These are phyloP conservation scores for Hypoxylon intermedium DNA, from an alignment of 495 filamentous ascomycete species.

Conservation along the genomic window DNA sequence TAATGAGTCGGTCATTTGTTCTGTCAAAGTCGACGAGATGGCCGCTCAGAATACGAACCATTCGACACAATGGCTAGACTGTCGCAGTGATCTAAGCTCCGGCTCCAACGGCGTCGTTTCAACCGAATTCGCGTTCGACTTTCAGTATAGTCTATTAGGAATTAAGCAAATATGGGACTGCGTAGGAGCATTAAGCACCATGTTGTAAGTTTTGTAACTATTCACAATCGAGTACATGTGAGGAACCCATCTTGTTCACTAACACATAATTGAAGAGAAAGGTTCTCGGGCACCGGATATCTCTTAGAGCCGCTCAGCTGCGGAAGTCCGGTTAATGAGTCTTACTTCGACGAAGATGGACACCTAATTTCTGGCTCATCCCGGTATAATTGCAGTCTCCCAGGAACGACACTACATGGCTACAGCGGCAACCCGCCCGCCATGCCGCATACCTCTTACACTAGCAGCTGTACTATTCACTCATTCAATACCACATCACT, in stretches of 20 bases:
- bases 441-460: slow-evolving; percentile 6
- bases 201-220: slow-evolving; percentile 24
- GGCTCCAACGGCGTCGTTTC: background rate
- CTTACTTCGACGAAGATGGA: background rate
- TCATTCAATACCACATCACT: slow-evolving; percentile 36
- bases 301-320: slow-evolving; percentile 17
- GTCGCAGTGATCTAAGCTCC: slow-evolving; percentile 1
- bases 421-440: slow-evolving; percentile 13
- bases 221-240: no score
- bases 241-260: background rate
- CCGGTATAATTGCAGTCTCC: slow-evolving; percentile 25
- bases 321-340: slow-evolving; percentile 4
- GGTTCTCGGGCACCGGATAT: slow-evolving; percentile 30
- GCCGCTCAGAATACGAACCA: background rate
- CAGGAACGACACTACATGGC: slow-evolving; percentile 15
- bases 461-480: slow-evolving; percentile 11
- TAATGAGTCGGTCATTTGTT: slow-evolving; percentile 14
- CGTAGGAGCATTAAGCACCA: slow-evolving; percentile 16
- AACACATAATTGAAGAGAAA: background rate
- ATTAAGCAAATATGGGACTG: slow-evolving; percentile 38
- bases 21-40: slow-evolving; percentile 11
- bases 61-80: slow-evolving; percentile 22
- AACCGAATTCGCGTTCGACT: slow-evolving; percentile 25
- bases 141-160: slow-evolving; percentile 22
- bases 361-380: background rate